Evolutionary conservation across 2,329 filamentous ascomycete species (phyloP), one percentile per base, ranked within the genome.

Genomic region (Aspergillus pseudonomiae): DNA sequence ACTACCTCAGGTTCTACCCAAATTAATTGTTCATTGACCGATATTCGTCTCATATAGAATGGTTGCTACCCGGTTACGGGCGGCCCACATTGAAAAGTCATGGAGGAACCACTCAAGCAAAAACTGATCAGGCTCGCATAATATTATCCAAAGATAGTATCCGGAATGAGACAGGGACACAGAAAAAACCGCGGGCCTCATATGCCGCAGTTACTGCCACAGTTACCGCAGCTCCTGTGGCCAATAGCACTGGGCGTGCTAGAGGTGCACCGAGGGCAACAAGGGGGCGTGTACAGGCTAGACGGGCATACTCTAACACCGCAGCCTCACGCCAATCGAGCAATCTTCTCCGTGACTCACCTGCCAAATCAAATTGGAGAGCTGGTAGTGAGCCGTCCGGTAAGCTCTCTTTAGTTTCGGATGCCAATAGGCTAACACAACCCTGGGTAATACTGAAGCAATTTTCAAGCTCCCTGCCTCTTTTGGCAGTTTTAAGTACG

Each of bases 351-450:
- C 65, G 54, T 28, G 71, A 74, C 46, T 64, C 70, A 10, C 66
- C 67, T 45, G 63, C 72, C 4, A 73, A 73, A 41, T 61, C 70
- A 28, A 70, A 67, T 43, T 74, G 71, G 70, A 69, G 70, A 59
- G 63, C 65, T 45, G 68, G 68, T 6, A 2, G 19, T n/a, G 59
- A 66, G 19, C 64, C 68, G 12, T 46, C 62, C 7, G 67, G 71
- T 73, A 28, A 67, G 65, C 46, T 11, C 28, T 32, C 30, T 34
- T 46, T 12, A 26, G 21, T 24, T 46, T 52, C n/a, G 32, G 39
- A 14, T 45, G 19, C 11, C n/a, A 26, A 12, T 10, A 39, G 21
- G 21, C 45, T 59, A 11, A 55, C 46, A 19, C 19, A 16, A n/a
- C 7, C n/a, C 28, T 36, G 50, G 14, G 21, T 54, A n/a, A 36